Conservation (phyloP, 2,329 filamentous ascomycete species). For the Penicillium crustosum region DNA sequence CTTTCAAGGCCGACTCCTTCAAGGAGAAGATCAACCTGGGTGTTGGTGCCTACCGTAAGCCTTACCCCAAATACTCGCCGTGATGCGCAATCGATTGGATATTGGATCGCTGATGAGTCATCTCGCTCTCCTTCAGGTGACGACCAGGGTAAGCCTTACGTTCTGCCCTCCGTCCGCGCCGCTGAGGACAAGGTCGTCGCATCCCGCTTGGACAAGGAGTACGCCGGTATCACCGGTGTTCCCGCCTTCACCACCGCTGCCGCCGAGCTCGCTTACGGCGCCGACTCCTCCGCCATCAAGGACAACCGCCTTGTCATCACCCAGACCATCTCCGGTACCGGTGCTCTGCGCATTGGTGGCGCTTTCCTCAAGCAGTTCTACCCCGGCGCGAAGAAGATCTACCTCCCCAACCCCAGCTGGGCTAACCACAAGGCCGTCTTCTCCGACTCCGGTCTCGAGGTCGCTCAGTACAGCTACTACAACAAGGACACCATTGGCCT, state of each 20-base stretch:
- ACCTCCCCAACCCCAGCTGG: slow-evolving; percentile 95
- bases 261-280: slow-evolving; percentile 84
- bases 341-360: slow-evolving; percentile 89
- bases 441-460: slow-evolving; percentile 84
- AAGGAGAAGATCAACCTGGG: slow-evolving; percentile 97
- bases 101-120: neutral
- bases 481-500: slow-evolving; percentile 98
- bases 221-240: slow-evolving; percentile 94
- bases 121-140: slow-evolving; percentile 52
- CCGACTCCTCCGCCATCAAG: slow-evolving; percentile 71
- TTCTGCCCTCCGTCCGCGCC: slow-evolving; percentile 86
- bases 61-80: neutral
- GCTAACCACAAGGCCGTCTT: slow-evolving; percentile 98
- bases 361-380: slow-evolving; percentile 92
- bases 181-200: slow-evolving; percentile 85
- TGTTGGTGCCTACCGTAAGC: slow-evolving; percentile 87
- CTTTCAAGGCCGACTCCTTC: slow-evolving; percentile 95
- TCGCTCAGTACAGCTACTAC: slow-evolving; percentile 98
- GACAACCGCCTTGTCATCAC: slow-evolving; percentile 82
- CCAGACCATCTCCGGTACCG: slow-evolving; percentile 97
- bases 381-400: slow-evolving; percentile 89
- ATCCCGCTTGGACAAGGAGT: slow-evolving; percentile 87
- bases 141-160: slow-evolving; percentile 96
- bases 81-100: neutral
- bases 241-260: slow-evolving; percentile 92